These are phyloP conservation scores for Mycena citricolor DNA, from an alignment of 1,284 basidiomycete genomes.

Conservation along the genomic window DNA sequence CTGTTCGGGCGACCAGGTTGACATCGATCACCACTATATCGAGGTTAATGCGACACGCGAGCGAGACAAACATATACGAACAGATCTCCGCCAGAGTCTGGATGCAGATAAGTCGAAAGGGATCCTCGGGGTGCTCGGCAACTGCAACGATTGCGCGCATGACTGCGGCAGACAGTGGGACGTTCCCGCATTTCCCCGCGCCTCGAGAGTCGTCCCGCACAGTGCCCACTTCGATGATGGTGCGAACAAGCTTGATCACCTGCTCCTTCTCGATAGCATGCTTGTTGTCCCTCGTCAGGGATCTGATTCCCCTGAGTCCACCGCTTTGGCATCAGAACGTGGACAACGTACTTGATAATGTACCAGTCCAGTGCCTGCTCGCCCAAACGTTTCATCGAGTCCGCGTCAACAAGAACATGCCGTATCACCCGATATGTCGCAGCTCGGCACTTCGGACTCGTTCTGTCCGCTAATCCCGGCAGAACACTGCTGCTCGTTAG, in stretches of 20 bases:
- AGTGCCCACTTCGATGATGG: constrained; percentile 74
- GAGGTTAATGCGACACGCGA: constrained; percentile 1
- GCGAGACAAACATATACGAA: constrained; percentile 42
- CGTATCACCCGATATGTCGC: constrained; percentile 86
- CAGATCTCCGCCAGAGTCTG: constrained; percentile 92
- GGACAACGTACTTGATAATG: constrained; percentile 70
- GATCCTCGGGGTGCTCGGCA: constrained; percentile 91
- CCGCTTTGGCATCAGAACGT: background rate
- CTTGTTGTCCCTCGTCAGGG: constrained; percentile 84
- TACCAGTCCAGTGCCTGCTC: constrained; percentile 82
- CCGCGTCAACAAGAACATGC: constrained; percentile 72
- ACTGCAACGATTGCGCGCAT: constrained; percentile 90
- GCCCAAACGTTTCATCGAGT: constrained; percentile 59
- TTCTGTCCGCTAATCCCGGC: constrained; percentile 75
- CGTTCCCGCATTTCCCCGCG: constrained; percentile 41
- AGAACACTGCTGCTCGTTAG: constrained; percentile 52
- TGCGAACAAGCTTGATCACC: constrained; percentile 89
- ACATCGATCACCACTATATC: constrained; percentile 78
- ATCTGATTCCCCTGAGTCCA: constrained; percentile 42
- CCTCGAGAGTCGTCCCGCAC: constrained; percentile 48
- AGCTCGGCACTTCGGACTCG: constrained; percentile 76
- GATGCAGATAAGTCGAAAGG: constrained; percentile 80
- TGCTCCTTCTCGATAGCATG: constrained; percentile 89
- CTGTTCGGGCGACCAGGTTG: constrained; percentile 77
- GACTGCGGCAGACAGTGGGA: constrained; percentile 74